Percentiles rank a stretch among this genome's conserved stretches.
Evolutionary conservation across 768 basidiomycete species (phyloP).

Genomic region (Auriscalpium vulgare): DNA sequence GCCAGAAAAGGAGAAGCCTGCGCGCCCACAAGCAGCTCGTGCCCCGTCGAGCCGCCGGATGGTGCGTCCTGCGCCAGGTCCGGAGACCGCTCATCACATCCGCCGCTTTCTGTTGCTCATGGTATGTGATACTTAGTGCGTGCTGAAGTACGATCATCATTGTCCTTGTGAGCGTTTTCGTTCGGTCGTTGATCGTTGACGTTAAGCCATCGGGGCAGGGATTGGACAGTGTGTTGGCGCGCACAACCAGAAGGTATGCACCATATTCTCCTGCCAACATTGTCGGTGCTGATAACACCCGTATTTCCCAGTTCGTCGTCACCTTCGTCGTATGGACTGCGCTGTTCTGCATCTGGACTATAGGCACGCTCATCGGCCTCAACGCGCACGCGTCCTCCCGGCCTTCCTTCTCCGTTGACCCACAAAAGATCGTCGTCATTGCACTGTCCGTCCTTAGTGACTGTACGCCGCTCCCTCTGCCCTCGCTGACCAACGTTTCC

Average conservation of each 20-base stretch:
- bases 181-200: neutral
- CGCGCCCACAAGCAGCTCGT: no score
- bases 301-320: constrained; percentile 62
- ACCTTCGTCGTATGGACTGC: constrained; percentile 65
- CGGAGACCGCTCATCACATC: no score
- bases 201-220: constrained; percentile 38
- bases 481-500: neutral
- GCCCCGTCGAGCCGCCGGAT: no score
- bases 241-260: constrained; percentile 74
- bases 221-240: constrained; percentile 94
- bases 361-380: constrained; percentile 50
- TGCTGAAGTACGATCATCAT: constrained; percentile 82
- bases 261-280: neutral
- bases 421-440: constrained; percentile 66
- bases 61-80: no score
- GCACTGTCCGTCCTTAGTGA: constrained; percentile 47
- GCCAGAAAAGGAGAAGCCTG: no score
- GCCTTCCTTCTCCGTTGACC: constrained; percentile 35
- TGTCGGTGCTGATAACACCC: no score
- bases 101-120: neutral
- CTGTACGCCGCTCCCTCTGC: neutral
- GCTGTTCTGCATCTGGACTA: constrained; percentile 54
- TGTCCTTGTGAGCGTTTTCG: constrained; percentile 65
- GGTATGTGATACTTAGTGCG: constrained; percentile 42
- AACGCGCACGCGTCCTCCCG: constrained; percentile 29